phyloP scores from a whole-genome alignment of 805 yeast species.

The Ogataea sp. region DNA sequence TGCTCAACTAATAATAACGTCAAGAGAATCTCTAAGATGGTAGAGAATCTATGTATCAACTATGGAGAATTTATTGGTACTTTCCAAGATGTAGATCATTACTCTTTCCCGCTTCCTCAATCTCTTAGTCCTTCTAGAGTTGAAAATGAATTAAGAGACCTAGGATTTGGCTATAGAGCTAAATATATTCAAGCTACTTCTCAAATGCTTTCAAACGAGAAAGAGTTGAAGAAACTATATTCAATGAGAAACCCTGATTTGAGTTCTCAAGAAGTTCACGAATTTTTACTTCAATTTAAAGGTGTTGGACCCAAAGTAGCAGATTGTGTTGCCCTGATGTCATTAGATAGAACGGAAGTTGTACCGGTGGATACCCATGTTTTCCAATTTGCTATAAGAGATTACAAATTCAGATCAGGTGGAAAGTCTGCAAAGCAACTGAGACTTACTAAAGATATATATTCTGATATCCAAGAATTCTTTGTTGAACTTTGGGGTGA shows the following conservation, averaged over 20 bases:
- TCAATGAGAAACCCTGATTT: slow-evolving; percentile 29
- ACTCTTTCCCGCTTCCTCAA: slow-evolving; percentile 68
- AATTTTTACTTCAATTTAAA: slow-evolving; percentile 50
- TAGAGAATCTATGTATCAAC: slow-evolving; percentile 62
- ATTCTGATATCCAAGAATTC: slow-evolving; percentile 48
- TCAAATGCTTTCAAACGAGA: slow-evolving; percentile 34
- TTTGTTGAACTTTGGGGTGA: slow-evolving; percentile 74
- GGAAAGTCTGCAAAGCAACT: slow-evolving; percentile 30
- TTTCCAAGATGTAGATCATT: slow-evolving; percentile 48
- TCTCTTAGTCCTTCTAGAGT: slow-evolving; percentile 29
- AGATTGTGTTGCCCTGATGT: slow-evolving; percentile 92
- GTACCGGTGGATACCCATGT: slow-evolving; percentile 98
- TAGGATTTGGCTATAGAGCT: slow-evolving; percentile 89
- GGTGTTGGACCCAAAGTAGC: slow-evolving; percentile 99
- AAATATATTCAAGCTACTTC: slow-evolving; percentile 81
- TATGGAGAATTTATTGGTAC: slow-evolving; percentile 58
- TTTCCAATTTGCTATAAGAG: slow-evolving; percentile 78
- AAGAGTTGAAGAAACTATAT: slow-evolving; percentile 28
- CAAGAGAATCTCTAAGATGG: slow-evolving; percentile 88
- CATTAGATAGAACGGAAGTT: slow-evolving; percentile 73
- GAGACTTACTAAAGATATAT: slow-evolving; percentile 37
- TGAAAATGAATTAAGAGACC: slow-evolving; percentile 30
- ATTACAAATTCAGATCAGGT: slow-evolving; percentile 46
- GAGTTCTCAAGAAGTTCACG: slow-evolving; percentile 36
- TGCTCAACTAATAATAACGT: slow-evolving; percentile 96